phyloP scores from a whole-genome alignment of 2,329 filamentous ascomycete genomes.

The Domatiomyces globalis region DNA sequence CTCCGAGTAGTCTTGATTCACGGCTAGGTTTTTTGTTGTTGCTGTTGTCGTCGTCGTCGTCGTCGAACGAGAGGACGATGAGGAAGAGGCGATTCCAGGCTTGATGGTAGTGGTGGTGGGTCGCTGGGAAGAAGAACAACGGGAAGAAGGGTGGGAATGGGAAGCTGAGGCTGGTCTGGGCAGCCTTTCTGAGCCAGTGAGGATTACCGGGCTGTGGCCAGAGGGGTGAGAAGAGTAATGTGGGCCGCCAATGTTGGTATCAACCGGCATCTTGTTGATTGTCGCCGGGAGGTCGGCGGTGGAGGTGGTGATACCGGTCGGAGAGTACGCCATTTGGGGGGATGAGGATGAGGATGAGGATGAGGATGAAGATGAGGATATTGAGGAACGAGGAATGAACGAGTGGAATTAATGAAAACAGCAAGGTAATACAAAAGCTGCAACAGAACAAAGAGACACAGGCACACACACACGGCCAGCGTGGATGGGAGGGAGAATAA shows the following conservation, averaged over 20 bases:
- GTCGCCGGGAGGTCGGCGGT: background rate
- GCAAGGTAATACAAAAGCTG: background rate
- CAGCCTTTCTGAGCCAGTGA: no score
- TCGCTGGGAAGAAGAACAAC: constrained; percentile 3
- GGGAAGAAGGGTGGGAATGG: background rate
- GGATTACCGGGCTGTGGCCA: no score
- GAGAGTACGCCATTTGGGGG: background rate
- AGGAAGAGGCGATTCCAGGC: background rate
- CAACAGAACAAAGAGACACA: background rate
- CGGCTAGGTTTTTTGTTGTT: background rate
- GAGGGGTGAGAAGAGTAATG: background rate
- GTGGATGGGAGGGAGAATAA: background rate
- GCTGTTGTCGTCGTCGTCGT: background rate
- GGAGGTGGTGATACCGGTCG: background rate
- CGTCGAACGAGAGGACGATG: background rate
- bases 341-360: no score
- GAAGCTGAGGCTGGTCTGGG: no score
- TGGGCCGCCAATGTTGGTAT: background rate
- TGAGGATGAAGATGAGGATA: no score
- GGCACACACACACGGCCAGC: background rate
- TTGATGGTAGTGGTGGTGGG: constrained; percentile 1
- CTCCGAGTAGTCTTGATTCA: background rate
- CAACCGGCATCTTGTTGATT: background rate
- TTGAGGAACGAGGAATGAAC: background rate
- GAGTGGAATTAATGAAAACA: background rate